Evolutionary conservation across 2,329 filamentous ascomycete genomes (phyloP), one percentile per base, ranked within the genome.

Genomic region (Raffaelea deltoideospora): DNA sequence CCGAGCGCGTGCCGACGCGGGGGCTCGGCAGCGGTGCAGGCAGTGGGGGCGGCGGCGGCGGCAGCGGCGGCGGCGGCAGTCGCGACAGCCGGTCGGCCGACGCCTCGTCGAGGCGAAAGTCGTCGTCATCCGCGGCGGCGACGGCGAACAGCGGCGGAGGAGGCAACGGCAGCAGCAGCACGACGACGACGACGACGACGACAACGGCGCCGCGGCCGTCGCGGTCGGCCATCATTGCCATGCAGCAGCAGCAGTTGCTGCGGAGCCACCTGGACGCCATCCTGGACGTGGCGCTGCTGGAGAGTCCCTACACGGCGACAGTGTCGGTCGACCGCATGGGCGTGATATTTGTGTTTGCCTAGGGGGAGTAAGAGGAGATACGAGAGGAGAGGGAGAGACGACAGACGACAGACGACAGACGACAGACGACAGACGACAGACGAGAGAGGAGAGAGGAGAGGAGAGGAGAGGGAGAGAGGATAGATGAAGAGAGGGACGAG

Each of bases 271-370:
- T 95, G 49, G 90, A 98, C 58, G 76, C 76, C 4, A 77, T 98
- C 41, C 71, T 82, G 50, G 88, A 96, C 58, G 76, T 95, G 46
- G 80, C 80, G n/a, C 61, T 96, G 50, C 57, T 98, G 47, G 85
- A 95, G 61, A 67, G 73, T 45, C 90, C 90, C 19, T 95, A 93
- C 55, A 81, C 80, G 5, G 95, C 96, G 84, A 80, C 87, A 24
- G 67, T 96, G 34, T 92, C 82, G 46, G 87, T 81, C 37, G 90
- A 98, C 63, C 68, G 88, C 48, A 82, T 79, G 28, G 90, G 90
- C 1, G 78, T 88, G 53, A 76, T 96, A 32, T 93, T 90, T 65
- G 77, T 95, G 37, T 93, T 78, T 51, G 62, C 66, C 47, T 69
- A 42, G 32, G 19, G 29, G 10, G 26, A 28, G 5, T 14, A n/a